Evolutionary conservation across 192 early-diverging fungal species (phyloP).

Genomic region (Coemansia sp.): DNA sequence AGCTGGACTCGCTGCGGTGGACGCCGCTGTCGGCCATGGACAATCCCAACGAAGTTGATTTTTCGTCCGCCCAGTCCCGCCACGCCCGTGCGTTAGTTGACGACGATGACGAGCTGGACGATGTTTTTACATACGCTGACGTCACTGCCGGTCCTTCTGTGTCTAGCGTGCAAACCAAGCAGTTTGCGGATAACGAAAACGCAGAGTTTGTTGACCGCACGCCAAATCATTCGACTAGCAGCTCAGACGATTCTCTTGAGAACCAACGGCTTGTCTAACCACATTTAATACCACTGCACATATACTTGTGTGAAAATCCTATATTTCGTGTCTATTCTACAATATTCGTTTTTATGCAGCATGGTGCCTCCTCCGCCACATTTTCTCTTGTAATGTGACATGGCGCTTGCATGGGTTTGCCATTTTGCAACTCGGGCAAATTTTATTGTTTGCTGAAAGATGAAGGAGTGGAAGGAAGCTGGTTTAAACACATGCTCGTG

Average conservation of each 20-base stretch:
- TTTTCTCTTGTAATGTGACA: too few species aligned
- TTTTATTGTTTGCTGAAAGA: too few species aligned
- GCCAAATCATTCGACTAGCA: slow-evolving; percentile 10
- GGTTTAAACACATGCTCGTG: neutral
- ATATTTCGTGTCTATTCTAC: too few species aligned
- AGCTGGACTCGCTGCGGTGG: slow-evolving; percentile 36
- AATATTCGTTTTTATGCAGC: too few species aligned
- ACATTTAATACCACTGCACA: neutral
- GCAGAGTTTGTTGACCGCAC: slow-evolving; percentile 3
- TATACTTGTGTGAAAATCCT: too few species aligned
- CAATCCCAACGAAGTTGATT: slow-evolving; percentile 4
- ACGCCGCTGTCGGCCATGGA: slow-evolving; percentile 29
- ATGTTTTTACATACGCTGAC: slow-evolving; percentile 31
- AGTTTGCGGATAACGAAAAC: slow-evolving; percentile 9
- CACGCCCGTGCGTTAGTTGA: neutral
- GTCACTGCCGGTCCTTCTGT: slow-evolving; percentile 3
- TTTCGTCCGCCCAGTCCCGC: neutral
- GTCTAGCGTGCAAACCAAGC: slow-evolving; percentile 2
- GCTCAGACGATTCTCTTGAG: slow-evolving; percentile 16
- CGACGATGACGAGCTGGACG: slow-evolving; percentile 34
- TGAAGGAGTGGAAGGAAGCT: neutral
- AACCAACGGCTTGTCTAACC: slow-evolving; percentile 20
- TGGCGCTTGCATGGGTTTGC: too few species aligned
- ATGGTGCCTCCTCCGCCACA: too few species aligned
- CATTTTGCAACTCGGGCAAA: too few species aligned